Evolutionary conservation across 495 filamentous ascomycete genomes (phyloP).

Genomic region (Xylaria grammica): DNA sequence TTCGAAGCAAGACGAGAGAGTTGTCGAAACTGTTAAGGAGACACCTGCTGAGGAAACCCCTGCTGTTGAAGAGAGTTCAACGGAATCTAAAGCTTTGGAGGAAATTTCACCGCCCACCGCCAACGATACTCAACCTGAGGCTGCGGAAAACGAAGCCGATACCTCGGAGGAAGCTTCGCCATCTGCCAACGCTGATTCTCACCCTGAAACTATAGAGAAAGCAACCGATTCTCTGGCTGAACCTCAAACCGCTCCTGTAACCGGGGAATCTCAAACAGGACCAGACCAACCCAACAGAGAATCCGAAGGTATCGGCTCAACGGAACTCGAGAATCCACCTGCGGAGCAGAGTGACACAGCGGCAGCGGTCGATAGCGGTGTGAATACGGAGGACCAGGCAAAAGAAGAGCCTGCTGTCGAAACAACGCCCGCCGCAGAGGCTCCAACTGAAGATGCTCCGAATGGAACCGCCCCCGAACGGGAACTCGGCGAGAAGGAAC

Average conservation of each 20-base stretch:
- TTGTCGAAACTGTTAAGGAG: neutral
- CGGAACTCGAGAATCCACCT: conserved; percentile 8
- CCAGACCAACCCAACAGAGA: neutral
- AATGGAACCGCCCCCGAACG: neutral
- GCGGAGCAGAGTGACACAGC: conserved; percentile 1
- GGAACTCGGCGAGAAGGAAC: no score
- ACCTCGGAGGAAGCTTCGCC: neutral
- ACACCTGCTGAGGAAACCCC: neutral
- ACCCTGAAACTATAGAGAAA: neutral
- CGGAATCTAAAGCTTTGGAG: neutral
- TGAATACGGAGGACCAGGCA: neutral
- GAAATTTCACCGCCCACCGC: neutral
- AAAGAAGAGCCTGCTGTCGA: conserved; percentile 1
- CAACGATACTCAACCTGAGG: conserved; percentile 1
- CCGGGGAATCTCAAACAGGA: neutral
- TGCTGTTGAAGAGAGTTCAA: neutral
- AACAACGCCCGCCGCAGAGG: neutral
- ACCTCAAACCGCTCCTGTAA: neutral
- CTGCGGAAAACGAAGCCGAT: neutral
- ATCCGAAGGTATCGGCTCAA: neutral
- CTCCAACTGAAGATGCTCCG: conserved; percentile 3
- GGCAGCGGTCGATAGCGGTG: neutral
- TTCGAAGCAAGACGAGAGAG: neutral
- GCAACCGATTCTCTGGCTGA: neutral
- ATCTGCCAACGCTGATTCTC: neutral